A percentile compares a stretch with the other conserved stretches of the same genome.
phyloP scores from a whole-genome alignment of 2,329 filamentous ascomycete genomes.

The Penicillium sp. region DNA sequence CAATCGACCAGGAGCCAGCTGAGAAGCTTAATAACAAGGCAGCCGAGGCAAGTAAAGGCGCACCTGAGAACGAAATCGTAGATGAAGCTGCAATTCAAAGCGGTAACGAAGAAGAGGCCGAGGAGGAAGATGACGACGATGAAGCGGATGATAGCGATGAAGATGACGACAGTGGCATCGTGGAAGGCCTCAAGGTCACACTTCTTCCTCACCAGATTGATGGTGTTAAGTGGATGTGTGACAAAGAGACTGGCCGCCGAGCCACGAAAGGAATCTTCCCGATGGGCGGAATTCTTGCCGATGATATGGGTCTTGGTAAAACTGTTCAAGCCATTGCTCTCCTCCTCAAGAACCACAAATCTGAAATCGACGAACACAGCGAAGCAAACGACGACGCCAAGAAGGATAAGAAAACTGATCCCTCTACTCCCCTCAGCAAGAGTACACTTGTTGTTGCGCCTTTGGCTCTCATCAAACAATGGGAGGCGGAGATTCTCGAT shows the following conservation, averaged over 20 bases:
- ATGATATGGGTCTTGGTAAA: slow-evolving; percentile 95
- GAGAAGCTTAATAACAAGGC: slow-evolving; percentile 35
- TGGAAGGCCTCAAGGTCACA: slow-evolving; percentile 82
- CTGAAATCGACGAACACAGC: slow-evolving; percentile 45
- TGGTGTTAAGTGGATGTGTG: slow-evolving; percentile 91
- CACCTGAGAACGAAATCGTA: slow-evolving; percentile 47
- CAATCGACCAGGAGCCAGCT: slow-evolving; percentile 27
- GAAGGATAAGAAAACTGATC: slow-evolving; percentile 35
- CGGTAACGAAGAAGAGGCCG: slow-evolving; percentile 33
- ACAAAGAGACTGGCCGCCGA: slow-evolving; percentile 80
- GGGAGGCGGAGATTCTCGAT: slow-evolving; percentile 88
- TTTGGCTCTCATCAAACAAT: slow-evolving; percentile 90
- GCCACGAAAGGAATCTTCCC: slow-evolving; percentile 77
- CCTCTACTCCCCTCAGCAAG: slow-evolving; percentile 71
- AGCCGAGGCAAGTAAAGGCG: slow-evolving; percentile 45
- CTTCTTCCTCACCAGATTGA: slow-evolving; percentile 92
- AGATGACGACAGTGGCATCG: slow-evolving; percentile 58
- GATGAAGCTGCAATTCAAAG: slow-evolving; percentile 32
- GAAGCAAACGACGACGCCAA: slow-evolving; percentile 38
- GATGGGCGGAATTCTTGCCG: slow-evolving; percentile 90
- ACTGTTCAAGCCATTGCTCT: slow-evolving; percentile 91
- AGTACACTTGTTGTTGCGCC: slow-evolving; percentile 90
- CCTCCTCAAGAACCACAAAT: slow-evolving; percentile 77
- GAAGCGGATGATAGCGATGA: slow-evolving; percentile 50
- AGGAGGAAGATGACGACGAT: slow-evolving; percentile 33